Base-by-base conservation (phyloP, 371 early-diverging fungal species). In the Apophysomyces elegans region DNA sequence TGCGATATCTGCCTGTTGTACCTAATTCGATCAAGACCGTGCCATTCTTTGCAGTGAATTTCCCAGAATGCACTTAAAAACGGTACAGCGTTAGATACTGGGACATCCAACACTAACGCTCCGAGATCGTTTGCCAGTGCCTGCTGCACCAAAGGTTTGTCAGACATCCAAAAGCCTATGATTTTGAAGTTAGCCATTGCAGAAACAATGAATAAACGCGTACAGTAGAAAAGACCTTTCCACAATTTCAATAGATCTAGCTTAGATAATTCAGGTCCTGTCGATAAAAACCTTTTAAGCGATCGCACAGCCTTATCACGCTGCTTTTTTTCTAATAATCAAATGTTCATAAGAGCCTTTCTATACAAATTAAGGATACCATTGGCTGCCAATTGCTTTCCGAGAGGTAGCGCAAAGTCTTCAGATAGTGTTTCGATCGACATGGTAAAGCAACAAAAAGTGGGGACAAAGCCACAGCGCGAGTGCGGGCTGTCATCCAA, bases 161-260 rank as follows among this genome's bases (percentile, higher is more conserved):
- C 97, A 1, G 96, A 94, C 90, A 96, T 91, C 97, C 97, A 97
- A 70, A 91, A 93, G 67, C 92, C 95, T 94, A 74, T 7, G 35
- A 1, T 35, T 35, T 4, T 26, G 61, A 16, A 37, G 54, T 35
- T 38, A 35, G 14, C 11, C 35, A 26, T 13, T 9, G 50, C 7
- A 18, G 56, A 11, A 41, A 58, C 39, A 32, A n/a, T 44, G 5
- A 35, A 32, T 16, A 54, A 58, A 44, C 11, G 67, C 90, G 70
- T 88, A 93, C 96, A 93, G 74, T 94, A 97, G 69, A 93, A 97
- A 37, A 97, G 86, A 14, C 93, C 97, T 79, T 94, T 95, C 96
- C 97, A 97, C 21, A 96, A 84, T 76, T 94, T 94, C 59, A 91
- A 68, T 58, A 95, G 81, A 37, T 95, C 95, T 36, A 85, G 61